Evolutionary conservation across 805 yeast species (phyloP).

Genomic region (Yarrowia bubula): DNA sequence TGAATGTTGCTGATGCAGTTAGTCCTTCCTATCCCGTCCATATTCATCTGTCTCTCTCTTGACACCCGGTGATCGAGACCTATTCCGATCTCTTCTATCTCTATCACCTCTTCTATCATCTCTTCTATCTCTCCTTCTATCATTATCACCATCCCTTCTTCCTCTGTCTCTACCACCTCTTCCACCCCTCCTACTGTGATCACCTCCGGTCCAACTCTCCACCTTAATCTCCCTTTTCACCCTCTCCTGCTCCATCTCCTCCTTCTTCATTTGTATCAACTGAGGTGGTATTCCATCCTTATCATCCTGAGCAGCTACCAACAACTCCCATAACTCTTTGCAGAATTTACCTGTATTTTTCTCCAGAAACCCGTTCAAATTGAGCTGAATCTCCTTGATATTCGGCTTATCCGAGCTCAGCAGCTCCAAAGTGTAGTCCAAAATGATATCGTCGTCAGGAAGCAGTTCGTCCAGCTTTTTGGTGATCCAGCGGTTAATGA

Average conservation of each 20-base stretch:
- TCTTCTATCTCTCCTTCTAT: constrained; percentile 36
- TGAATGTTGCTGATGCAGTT: neutral
- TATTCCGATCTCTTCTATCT: neutral
- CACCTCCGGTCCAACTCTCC: constrained; percentile 6
- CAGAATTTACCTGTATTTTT: constrained; percentile 45
- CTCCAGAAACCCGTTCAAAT: constrained; percentile 48
- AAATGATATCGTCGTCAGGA: constrained; percentile 53
- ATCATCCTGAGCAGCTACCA: constrained; percentile 47
- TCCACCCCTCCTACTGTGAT: neutral
- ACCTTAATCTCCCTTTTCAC: constrained; percentile 38
- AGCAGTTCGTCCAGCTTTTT: constrained; percentile 40
- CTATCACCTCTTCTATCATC: neutral
- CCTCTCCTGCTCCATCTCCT: constrained; percentile 30
- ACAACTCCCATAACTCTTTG: constrained; percentile 46
- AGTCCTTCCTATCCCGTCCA: neutral
- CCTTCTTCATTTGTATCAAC: constrained; percentile 32
- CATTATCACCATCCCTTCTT: constrained; percentile 76
- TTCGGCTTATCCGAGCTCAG: constrained; percentile 41
- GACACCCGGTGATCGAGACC: neutral
- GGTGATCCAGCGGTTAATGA: constrained; percentile 46
- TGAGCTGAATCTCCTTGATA: constrained; percentile 45
- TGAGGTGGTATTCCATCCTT: constrained; percentile 48
- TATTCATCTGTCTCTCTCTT: constrained; percentile 4
- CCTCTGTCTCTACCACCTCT: constrained; percentile 34
- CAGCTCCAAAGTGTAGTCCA: constrained; percentile 48